phyloP scores from a whole-genome alignment of 2,329 filamentous ascomycete species.

The Biscogniauxia sp. region DNA sequence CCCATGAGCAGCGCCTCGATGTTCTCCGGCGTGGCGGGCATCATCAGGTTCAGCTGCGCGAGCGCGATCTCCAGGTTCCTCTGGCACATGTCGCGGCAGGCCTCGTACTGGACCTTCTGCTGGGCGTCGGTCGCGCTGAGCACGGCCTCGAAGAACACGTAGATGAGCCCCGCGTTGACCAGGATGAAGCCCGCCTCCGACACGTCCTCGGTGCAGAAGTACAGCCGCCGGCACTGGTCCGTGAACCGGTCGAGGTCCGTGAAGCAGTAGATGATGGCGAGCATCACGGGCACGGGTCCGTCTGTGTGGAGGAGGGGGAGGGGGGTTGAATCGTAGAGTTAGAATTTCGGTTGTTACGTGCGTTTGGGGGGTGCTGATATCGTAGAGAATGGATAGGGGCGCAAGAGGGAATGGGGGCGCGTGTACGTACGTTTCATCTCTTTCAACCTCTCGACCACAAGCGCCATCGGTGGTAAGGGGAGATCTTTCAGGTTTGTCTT shows the following conservation, averaged over 20 bases:
- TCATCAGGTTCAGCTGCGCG: conserved; percentile 42
- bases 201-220: conserved; percentile 51
- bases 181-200: conserved; percentile 48
- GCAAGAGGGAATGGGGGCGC: background rate
- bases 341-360: background rate
- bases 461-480: conserved; percentile 52
- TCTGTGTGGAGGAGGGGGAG: conserved; percentile 31
- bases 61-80: conserved; percentile 33
- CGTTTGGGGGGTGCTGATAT: background rate
- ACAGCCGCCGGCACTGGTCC: conserved; percentile 47
- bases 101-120: conserved; percentile 26
- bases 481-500: conserved; percentile 48
- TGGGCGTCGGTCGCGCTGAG: conserved; percentile 20
- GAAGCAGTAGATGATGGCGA: conserved; percentile 49
- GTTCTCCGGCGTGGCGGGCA: conserved; percentile 46
- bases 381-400: background rate
- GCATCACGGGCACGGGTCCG: conserved; percentile 44
- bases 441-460: conserved; percentile 49
- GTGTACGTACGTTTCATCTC: conserved; percentile 42
- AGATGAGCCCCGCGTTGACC: conserved; percentile 31
- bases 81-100: conserved; percentile 28
- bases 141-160: conserved; percentile 33
- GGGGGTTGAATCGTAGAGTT: background rate
- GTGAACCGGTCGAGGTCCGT: conserved; percentile 49
- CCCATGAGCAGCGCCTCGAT: conserved; percentile 48